Evolutionary conservation across 129 eudicot species (phyloP).

Genomic region (Tagetes patula): DNA sequence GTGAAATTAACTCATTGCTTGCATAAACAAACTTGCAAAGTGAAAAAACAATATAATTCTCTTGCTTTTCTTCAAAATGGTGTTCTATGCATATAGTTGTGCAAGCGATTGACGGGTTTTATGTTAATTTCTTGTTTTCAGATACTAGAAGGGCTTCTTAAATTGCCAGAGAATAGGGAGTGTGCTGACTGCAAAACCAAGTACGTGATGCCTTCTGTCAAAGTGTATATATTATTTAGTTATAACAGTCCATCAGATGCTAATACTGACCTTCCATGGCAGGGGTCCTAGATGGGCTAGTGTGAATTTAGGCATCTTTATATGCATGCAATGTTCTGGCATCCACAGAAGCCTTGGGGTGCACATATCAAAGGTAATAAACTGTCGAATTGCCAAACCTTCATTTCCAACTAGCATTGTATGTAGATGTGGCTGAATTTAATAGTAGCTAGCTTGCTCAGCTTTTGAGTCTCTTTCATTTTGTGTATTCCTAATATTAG

Average conservation of each 20-base stretch:
- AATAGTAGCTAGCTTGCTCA: slow-evolving; percentile 17
- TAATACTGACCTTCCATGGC: slow-evolving; percentile 25
- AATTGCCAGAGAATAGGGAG: slow-evolving; percentile 92
- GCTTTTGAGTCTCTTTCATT: not conserved
- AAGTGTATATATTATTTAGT: not conserved
- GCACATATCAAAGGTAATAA: slow-evolving; percentile 88
- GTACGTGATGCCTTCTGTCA: slow-evolving; percentile 43
- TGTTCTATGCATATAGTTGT: not conserved
- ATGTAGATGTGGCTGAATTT: slow-evolving; percentile 23
- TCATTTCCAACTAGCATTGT: slow-evolving; percentile 16
- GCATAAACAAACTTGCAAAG: not conserved
- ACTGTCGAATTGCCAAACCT: slow-evolving; percentile 2
- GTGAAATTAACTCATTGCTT: too few relatives aligned
- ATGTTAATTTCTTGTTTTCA: slow-evolving; percentile 35
- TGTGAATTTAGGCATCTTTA: slow-evolving; percentile 89
- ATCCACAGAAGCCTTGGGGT: slow-evolving; percentile 98
- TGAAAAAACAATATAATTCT: slow-evolving; percentile 7
- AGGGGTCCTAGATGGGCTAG: slow-evolving; percentile 99
- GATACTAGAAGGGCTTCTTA: slow-evolving; percentile 93
- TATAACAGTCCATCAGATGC: slow-evolving; percentile 17
- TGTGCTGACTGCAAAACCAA: slow-evolving; percentile 97
- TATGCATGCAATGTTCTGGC: slow-evolving; percentile 99
- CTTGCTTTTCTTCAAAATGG: not conserved
- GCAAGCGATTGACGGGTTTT: slow-evolving; percentile 14
- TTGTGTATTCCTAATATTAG: slow-evolving; percentile 16